Base-by-base conservation (phyloP, 2,329 filamentous ascomycete genomes). In the Colletotrichum cereale region DNA sequence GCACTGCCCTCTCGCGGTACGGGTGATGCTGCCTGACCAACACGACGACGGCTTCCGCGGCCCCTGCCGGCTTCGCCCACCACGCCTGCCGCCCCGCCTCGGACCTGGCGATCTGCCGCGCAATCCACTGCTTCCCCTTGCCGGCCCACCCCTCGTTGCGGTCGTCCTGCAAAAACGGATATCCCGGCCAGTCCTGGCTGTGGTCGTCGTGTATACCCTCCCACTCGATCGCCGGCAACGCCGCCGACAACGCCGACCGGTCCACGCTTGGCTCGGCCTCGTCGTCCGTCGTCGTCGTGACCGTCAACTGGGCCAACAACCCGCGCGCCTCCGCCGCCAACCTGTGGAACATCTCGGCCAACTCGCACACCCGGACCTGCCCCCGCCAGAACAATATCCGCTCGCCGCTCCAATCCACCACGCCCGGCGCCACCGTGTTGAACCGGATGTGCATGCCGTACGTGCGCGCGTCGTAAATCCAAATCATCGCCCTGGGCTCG, bases 121-220 rank as follows among this genome's bases (percentile, higher is more conserved):
- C 53, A 34, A 62, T 21, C 55, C 48, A 71, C 14, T 44, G 29
- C 18, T 66, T 26, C 3, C 36, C 62, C 47, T 63, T 53, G 6
- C 12, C 5, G 1, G 66, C 4, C 64, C 38, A 73, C 44, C 44
- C 44, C 4, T 40, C 24, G 48, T 71, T 71, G 34, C 58, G 42
- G 26, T 64, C 52, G 38, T 73, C 60, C 10, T 6, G 24, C 5
- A 69, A 47, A 64, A 73, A 73, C 34, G 53, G 65, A 60, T 65
- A 67, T 3, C 57, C 53, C 1, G 42, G 31, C 24, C 26, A 26
- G 6, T 48, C 60, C 48, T 74, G 47, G 42, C 72, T 65, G 42
- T 74, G 44, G 38, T 65, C 40, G 31, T 64, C 29, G 40, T 42
- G 40, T 6, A 42, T 12, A 12, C 40, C 40, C 40, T 42, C 40